Evolutionary conservation across 192 early-diverging fungal species (phyloP).

Genomic region (Rhizophlyctis rosea): DNA sequence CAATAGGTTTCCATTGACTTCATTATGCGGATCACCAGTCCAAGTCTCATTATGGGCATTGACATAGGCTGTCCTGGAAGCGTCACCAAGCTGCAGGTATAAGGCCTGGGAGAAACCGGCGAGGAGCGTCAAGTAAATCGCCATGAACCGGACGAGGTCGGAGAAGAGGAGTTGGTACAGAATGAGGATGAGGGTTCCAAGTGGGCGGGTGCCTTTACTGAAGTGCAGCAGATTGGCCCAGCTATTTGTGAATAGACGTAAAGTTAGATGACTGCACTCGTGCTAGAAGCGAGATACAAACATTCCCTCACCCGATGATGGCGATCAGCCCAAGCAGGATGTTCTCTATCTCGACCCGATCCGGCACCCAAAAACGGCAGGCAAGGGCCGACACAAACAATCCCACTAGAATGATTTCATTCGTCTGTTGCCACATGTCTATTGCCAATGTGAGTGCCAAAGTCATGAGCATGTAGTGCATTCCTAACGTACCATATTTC

Average conservation of each 20-base stretch:
- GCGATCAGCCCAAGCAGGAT: background rate
- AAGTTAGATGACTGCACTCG: background rate
- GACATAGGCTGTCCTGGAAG: background rate
- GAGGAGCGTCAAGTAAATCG: background rate
- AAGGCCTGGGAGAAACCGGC: background rate
- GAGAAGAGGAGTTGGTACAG: background rate
- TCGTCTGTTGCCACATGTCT: too few relatives aligned
- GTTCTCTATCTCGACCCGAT: background rate
- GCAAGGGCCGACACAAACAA: background rate
- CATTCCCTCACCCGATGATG: too few relatives aligned
- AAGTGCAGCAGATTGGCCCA: background rate
- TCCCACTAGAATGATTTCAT: background rate
- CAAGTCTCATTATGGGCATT: background rate
- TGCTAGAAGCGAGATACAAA: too few relatives aligned
- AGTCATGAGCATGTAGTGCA: background rate
- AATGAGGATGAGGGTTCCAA: background rate
- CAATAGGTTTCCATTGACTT: background rate
- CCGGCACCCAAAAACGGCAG: background rate
- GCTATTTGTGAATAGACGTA: too few relatives aligned
- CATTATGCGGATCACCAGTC: background rate
- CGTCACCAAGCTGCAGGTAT: background rate
- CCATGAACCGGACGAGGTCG: background rate
- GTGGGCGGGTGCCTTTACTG: background rate
- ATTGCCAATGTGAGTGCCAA: background rate
- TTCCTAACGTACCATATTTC: background rate